phyloP scores from a whole-genome alignment of 2,329 filamentous ascomycete species.

The Fusarium compactum region DNA sequence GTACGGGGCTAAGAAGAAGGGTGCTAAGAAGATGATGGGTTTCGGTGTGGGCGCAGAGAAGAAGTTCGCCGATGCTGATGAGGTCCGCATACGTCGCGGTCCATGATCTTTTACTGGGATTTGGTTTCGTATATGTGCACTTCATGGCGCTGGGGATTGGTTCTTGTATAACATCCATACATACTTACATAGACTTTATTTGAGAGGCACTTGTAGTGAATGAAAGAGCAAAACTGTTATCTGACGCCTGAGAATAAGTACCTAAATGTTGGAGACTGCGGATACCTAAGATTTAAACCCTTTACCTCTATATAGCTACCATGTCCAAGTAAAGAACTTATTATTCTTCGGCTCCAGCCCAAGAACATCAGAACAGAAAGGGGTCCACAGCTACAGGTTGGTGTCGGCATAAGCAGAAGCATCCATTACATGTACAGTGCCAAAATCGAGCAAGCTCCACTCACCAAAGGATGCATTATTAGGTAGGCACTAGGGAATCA shows the following conservation, averaged over 20 bases:
- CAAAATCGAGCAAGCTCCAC: background rate
- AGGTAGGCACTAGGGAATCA: background rate
- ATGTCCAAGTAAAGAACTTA: background rate
- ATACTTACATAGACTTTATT: constrained; percentile 37
- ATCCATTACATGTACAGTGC: background rate
- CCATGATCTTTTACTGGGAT: constrained; percentile 18
- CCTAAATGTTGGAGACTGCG: background rate
- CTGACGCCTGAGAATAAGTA: background rate
- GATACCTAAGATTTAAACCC: background rate
- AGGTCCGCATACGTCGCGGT: constrained; percentile 58
- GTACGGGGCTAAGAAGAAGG: constrained; percentile 84
- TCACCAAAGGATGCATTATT: background rate
- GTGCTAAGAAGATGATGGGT: constrained; percentile 70
- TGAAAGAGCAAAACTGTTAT: constrained; percentile 5
- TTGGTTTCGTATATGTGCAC: constrained; percentile 7
- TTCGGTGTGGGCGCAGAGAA: constrained; percentile 64
- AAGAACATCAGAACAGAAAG: background rate
- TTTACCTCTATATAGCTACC: background rate
- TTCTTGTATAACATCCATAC: constrained; percentile 19
- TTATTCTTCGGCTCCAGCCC: background rate
- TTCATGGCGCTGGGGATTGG: constrained; percentile 19
- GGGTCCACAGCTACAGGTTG: background rate
- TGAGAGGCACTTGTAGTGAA: constrained; percentile 8
- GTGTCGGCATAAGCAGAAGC: background rate
- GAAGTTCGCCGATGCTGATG: constrained; percentile 54